phyloP scores from a whole-genome alignment of 2,329 filamentous ascomycete genomes.

The Hirsutella thompsonii region DNA sequence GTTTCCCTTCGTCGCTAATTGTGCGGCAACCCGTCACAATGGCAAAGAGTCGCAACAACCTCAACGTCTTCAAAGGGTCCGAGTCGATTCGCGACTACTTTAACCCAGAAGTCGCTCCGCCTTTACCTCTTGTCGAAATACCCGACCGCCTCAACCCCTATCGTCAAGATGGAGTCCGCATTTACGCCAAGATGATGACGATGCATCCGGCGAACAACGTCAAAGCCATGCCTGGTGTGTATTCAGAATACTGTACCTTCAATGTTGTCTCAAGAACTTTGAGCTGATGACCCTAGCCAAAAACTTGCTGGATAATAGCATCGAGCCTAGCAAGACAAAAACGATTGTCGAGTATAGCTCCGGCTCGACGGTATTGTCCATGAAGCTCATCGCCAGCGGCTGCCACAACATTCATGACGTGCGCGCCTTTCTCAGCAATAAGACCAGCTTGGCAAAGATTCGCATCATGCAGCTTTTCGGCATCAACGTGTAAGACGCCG shows the following conservation, averaged over 20 bases:
- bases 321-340: conserved; percentile 24
- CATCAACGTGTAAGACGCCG: conserved; percentile 29
- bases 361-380: conserved; percentile 48
- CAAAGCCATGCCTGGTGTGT: conserved; percentile 44
- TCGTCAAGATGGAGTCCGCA: conserved; percentile 42
- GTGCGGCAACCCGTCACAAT: conserved; percentile 5
- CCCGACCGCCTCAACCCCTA: conserved; percentile 44
- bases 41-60: conserved; percentile 12
- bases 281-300: conserved; percentile 19
- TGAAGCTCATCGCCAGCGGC: conserved; percentile 40
- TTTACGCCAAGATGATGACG: conserved; percentile 55
- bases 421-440: conserved; percentile 44
- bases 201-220: conserved; percentile 53
- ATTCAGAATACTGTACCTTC: not conserved
- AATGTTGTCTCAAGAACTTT: not conserved
- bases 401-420: conserved; percentile 37
- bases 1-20: not conserved
- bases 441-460: conserved; percentile 39
- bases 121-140: conserved; percentile 48
- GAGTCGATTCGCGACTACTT: conserved; percentile 46
- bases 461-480: conserved; percentile 48
- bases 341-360: conserved; percentile 48
- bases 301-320: conserved; percentile 27
- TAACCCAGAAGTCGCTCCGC: conserved; percentile 42
- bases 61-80: conserved; percentile 45